A percentile compares a stretch with the other conserved stretches of the same genome.
Conservation (phyloP, 2,329 filamentous ascomycete species). For the Stachybotrys echinatus region DNA sequence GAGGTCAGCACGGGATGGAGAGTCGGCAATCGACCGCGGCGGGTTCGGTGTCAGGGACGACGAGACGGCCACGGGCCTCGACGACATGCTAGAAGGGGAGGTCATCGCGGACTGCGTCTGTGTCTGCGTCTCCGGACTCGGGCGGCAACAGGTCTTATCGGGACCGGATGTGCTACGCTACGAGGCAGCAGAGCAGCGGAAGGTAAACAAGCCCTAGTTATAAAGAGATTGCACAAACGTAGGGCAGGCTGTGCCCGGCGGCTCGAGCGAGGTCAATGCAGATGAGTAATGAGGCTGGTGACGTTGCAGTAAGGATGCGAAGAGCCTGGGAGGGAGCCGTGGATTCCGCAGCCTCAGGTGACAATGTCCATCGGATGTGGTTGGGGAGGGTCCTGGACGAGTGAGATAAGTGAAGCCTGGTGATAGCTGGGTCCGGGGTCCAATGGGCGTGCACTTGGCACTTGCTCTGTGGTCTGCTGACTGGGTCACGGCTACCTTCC, state of each 20-base stretch:
- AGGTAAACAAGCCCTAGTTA: neutral
- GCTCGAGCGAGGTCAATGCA: neutral
- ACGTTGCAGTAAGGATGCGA: neutral
- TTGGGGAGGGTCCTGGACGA: neutral
- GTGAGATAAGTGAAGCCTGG: neutral
- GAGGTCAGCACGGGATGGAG: conserved; percentile 51
- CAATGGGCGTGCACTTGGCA: no score
- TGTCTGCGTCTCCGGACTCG: neutral
- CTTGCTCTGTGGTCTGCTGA: conserved; percentile 5
- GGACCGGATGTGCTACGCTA: neutral
- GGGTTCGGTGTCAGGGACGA: conserved; percentile 43
- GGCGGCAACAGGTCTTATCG: neutral
- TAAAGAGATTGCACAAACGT: neutral
- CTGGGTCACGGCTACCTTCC: conserved; percentile 5
- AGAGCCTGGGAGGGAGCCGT: neutral
- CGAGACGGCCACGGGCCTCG: conserved; percentile 32
- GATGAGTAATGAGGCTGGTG: neutral
- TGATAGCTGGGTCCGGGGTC: neutral
- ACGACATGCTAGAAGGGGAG: conserved; percentile 30
- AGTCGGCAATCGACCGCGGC: conserved; percentile 42
- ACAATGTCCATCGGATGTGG: neutral
- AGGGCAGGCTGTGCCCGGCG: neutral
- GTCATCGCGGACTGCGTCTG: conserved; percentile 24
- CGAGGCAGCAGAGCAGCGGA: neutral
- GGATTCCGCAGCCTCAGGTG: neutral